These are phyloP conservation scores for Lophium mytilinum DNA, from an alignment of 495 filamentous ascomycete species.

Conservation along the genomic window DNA sequence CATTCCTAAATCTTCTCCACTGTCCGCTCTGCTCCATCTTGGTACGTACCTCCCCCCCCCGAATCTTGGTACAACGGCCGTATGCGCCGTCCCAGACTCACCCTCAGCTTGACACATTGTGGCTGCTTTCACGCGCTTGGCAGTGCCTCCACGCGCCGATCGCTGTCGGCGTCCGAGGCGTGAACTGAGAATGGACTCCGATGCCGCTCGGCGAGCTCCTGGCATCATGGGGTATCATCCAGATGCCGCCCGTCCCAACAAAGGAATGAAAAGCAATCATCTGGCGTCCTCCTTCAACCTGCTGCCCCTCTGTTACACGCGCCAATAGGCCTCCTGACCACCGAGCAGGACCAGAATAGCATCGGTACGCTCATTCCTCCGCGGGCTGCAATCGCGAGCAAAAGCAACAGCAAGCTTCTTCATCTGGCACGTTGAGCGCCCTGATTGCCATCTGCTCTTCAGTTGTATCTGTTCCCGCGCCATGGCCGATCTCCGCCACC, in stretches of 20 bases:
- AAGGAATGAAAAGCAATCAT: constrained; percentile 2
- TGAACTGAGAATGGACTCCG: background rate
- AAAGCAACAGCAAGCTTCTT: background rate
- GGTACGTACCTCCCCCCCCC: background rate
- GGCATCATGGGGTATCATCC: background rate
- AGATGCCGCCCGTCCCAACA: background rate
- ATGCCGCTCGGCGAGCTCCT: background rate
- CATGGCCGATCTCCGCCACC: background rate
- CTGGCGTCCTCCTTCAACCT: background rate
- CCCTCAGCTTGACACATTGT: constrained; percentile 12
- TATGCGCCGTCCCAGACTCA: background rate
- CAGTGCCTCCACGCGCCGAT: background rate
- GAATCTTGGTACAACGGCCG: constrained; percentile 4
- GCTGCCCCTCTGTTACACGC: no score
- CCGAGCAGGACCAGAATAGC: background rate
- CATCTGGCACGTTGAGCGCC: constrained; percentile 5
- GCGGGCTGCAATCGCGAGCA: background rate
- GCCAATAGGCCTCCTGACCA: no score
- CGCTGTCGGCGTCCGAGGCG: background rate
- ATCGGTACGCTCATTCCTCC: background rate
- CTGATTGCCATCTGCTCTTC: constrained; percentile 1
- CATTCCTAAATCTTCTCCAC: background rate
- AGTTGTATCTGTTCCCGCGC: background rate
- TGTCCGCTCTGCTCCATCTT: background rate
- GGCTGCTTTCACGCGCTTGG: constrained; percentile 3